Conservation (phyloP, 805 yeast species). For the Maudiozyma turicensis region DNA sequence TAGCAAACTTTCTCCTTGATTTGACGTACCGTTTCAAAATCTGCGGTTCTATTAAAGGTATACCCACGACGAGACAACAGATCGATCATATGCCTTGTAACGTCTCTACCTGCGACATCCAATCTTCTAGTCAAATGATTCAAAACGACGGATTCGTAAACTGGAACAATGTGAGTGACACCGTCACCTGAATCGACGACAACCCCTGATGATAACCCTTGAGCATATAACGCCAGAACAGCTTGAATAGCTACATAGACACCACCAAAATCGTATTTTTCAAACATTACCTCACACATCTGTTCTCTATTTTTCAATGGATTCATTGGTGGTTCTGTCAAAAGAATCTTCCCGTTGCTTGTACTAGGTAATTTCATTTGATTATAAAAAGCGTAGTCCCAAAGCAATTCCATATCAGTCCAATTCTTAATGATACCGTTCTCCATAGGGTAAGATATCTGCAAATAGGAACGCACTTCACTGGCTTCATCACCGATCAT, state of each 20-base stretch:
- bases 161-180: slow-evolving; percentile 97
- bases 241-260: slow-evolving; percentile 96
- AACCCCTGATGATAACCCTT: slow-evolving; percentile 92
- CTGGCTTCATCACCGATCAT: slow-evolving; percentile 98
- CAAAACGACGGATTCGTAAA: slow-evolving; percentile 92
- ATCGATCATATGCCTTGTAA: slow-evolving; percentile 90
- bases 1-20: slow-evolving; percentile 94
- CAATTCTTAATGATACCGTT: slow-evolving; percentile 94
- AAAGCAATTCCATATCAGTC: slow-evolving; percentile 97
- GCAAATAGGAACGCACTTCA: slow-evolving; percentile 79
- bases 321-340: slow-evolving; percentile 98
- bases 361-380: slow-evolving; percentile 73
- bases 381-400: slow-evolving; percentile 96
- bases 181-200: slow-evolving; percentile 95
- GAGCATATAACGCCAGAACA: slow-evolving; percentile 94
- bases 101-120: slow-evolving; percentile 97
- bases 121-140: slow-evolving; percentile 86
- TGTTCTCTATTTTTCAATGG: slow-evolving; percentile 84
- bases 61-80: slow-evolving; percentile 90
- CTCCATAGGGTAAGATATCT: slow-evolving; percentile 97
- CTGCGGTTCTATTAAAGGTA: slow-evolving; percentile 97
- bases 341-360: slow-evolving; percentile 66
- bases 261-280: slow-evolving; percentile 83
- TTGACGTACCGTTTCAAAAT: slow-evolving; percentile 96
- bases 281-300: slow-evolving; percentile 93